Evolutionary conservation across 2,329 filamentous ascomycete genomes (phyloP), one percentile per base, ranked within the genome.

Genomic region (Lasiodiplodia sp.): DNA sequence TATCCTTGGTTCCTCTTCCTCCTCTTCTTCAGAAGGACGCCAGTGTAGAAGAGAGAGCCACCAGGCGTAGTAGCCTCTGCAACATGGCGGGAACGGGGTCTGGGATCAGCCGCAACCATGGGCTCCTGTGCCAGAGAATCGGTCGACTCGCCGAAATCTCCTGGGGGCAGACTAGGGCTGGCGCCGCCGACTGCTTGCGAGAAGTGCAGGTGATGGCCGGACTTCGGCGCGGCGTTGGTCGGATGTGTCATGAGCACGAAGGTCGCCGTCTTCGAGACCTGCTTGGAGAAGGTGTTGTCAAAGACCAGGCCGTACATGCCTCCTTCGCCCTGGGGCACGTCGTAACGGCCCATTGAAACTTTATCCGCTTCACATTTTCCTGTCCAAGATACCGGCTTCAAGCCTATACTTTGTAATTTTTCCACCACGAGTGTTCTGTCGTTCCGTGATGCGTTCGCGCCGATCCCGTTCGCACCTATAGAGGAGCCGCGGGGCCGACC

Each of bases 251-350:
- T 87, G 65, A 99, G 88, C 44, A 97, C 94, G 76, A 99, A 93
- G 8, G 95, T 98, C 23, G 94, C 94, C 37, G 92, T 97, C 82
- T 99, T 99, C 66, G 94, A 96, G 18, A 81, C 76, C 91, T 92
- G 79, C 82, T 97, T 98, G 70, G 94, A 97, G 78, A 99, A 99
- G 34, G 96, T 99, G 77, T 99, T 99, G 87, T 99, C 96, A 77
- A 99, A 97, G 38, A 98, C 93, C 70, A 99, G 85, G 68, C 94
- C 96, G 78, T 97, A 99, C 88, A 97, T 97, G 76, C 96, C 96
- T 28, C 90, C 92, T 71, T 96, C 89, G 40, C 89, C 89, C 8
- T 83, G 75, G 0, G 84, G 83, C 28, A 98, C 92, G 76, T 97
- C 92, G 78, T 93, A 93, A 23, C 91, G 96, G 38, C 95, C 96